These are phyloP conservation scores for Poa pratensis DNA, from an alignment of 176 grass and related monocot species.

Conservation along the genomic window DNA sequence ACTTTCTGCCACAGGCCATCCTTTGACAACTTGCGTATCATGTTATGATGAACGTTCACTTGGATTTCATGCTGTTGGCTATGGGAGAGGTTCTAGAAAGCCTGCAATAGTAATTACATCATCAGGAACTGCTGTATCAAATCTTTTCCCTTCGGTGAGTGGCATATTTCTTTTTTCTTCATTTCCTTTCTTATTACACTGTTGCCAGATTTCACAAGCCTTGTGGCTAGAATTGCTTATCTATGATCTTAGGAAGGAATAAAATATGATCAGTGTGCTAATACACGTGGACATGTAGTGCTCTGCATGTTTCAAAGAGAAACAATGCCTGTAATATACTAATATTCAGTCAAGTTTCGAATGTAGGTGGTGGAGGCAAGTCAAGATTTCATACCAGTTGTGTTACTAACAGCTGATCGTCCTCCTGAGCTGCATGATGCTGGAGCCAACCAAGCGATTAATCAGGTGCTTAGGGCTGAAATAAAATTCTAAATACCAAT, in stretches of 20 bases:
- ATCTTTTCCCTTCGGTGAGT: slow-evolving; percentile 93
- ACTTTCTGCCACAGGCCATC: slow-evolving; percentile 76
- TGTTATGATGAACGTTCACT: slow-evolving; percentile 98
- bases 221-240: slow-evolving; percentile 26
- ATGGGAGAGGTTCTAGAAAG: slow-evolving; percentile 74
- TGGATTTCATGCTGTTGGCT: slow-evolving; percentile 97
- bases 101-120: slow-evolving; percentile 91
- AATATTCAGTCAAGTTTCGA: slow-evolving; percentile 40
- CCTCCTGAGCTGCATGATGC: slow-evolving; percentile 90
- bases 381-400: slow-evolving; percentile 83
- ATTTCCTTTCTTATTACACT: slow-evolving; percentile 24
- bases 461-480: slow-evolving; percentile 69
- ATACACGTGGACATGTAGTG: slow-evolving; percentile 1
- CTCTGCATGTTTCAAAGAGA: slow-evolving; percentile 7
- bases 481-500: slow-evolving; percentile 37
- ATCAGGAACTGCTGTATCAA: slow-evolving; percentile 97
- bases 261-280: slow-evolving; percentile 25
- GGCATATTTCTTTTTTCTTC: slow-evolving; percentile 31
- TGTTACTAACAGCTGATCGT: slow-evolving; percentile 91
- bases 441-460: slow-evolving; percentile 92
- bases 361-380: slow-evolving; percentile 92
- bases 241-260: slow-evolving; percentile 11
- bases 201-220: slow-evolving; percentile 14
- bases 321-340: slow-evolving; percentile 29
- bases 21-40: slow-evolving; percentile 83